phyloP scores from a whole-genome alignment of 2,329 filamentous ascomycete genomes.

The Alternaria hordeiaustralica region DNA sequence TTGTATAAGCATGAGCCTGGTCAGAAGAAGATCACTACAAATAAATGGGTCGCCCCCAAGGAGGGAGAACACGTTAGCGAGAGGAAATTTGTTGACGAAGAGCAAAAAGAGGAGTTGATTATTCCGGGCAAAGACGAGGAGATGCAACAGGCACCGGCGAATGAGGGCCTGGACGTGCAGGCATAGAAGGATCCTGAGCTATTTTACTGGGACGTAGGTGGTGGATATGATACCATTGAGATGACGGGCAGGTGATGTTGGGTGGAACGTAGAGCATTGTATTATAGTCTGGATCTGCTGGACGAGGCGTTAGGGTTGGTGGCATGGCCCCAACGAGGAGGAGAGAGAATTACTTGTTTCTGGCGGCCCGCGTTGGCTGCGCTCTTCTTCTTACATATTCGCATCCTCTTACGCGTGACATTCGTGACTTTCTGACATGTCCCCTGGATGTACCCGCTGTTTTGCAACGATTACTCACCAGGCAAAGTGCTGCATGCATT shows the following conservation, averaged over 20 bases:
- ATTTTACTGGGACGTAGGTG: background rate
- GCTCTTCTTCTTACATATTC: constrained; percentile 5
- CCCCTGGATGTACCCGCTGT: background rate
- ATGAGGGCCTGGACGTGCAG: constrained; percentile 29
- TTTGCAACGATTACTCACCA: background rate
- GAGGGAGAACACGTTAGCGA: constrained; percentile 75
- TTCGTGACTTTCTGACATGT: background rate
- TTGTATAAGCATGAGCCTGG: constrained; percentile 90
- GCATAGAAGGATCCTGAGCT: constrained; percentile 16
- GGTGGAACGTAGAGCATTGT: constrained; percentile 26
- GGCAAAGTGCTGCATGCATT: background rate
- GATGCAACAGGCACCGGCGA: constrained; percentile 24
- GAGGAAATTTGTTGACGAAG: constrained; percentile 81
- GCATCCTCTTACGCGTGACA: background rate
- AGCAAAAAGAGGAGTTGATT: constrained; percentile 73
- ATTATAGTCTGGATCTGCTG: constrained; percentile 31
- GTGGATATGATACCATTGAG: constrained; percentile 25
- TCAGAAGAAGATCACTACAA: constrained; percentile 76
- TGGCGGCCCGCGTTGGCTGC: constrained; percentile 9
- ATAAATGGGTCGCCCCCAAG: constrained; percentile 80
- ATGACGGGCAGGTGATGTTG: constrained; percentile 1
- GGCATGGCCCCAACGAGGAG: constrained; percentile 9
- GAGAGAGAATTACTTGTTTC: constrained; percentile 5
- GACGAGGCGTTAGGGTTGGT: constrained; percentile 15
- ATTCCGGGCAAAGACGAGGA: constrained; percentile 58